Percentiles rank a stretch among this genome's conserved stretches.
Conservation (phyloP, 169 alveolate genomes). For the Eimeria falciformis region DNA sequence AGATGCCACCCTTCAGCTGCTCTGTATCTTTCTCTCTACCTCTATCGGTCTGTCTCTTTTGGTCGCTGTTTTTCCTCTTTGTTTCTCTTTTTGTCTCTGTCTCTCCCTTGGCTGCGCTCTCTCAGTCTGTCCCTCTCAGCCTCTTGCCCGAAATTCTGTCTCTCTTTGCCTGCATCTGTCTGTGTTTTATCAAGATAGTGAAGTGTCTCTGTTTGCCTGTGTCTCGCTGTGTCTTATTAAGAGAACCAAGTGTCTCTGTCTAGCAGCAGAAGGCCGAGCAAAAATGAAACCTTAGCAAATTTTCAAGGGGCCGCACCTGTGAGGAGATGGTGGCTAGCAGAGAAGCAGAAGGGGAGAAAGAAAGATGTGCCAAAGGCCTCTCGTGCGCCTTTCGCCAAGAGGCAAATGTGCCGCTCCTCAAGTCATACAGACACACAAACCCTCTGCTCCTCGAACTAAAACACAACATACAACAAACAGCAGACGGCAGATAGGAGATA, state of each 20-base stretch:
- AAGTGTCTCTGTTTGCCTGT: background rate
- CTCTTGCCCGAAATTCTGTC: too few species aligned
- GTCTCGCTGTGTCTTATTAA: too few species aligned
- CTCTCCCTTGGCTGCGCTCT: background rate
- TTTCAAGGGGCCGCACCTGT: background rate
- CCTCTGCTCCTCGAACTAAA: background rate
- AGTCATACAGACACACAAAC: background rate
- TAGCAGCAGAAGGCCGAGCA: too few species aligned
- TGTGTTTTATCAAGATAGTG: background rate
- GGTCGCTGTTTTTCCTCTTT: background rate
- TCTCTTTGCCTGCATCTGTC: background rate
- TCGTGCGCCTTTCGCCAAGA: conserved; percentile 38
- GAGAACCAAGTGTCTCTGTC: too few species aligned
- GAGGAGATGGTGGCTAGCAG: background rate
- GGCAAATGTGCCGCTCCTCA: background rate
- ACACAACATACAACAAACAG: background rate
- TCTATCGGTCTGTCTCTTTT: background rate
- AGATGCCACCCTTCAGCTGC: background rate
- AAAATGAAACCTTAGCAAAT: too few species aligned
- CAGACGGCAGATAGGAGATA: too few species aligned
- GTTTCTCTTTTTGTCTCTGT: background rate
- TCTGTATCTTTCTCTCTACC: too few species aligned
- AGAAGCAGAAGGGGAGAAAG: conserved; percentile 11
- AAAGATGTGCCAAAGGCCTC: background rate
- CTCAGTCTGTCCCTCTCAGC: too few species aligned